Evolutionary conservation across 2,329 filamentous ascomycete genomes (phyloP).

Genomic region (Calycina herbarum): DNA sequence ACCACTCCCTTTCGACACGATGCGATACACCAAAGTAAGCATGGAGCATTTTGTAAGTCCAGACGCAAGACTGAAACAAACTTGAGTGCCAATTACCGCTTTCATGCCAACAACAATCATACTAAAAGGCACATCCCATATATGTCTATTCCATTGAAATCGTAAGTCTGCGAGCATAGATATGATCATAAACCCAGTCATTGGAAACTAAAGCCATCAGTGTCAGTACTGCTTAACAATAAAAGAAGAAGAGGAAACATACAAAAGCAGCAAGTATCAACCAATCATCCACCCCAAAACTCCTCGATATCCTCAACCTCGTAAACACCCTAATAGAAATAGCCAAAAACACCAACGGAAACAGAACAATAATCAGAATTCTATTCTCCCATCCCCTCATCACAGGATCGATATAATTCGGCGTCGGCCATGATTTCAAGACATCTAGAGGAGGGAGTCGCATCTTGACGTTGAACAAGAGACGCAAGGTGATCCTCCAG

Average conservation of each 20-base stretch:
- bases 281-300: constrained; percentile 48
- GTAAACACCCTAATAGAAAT: constrained; percentile 48
- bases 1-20: constrained; percentile 39
- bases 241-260: constrained; percentile 13
- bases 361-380: constrained; percentile 43
- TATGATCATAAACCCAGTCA: constrained; percentile 39
- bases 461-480: constrained; percentile 31
- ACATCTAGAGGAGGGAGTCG: constrained; percentile 44
- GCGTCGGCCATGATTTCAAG: constrained; percentile 45
- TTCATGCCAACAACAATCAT: constrained; percentile 39
- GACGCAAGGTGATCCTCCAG: not conserved
- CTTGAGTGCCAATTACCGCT: constrained; percentile 40
- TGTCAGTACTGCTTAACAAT: not conserved
- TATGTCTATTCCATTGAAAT: constrained; percentile 42
- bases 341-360: constrained; percentile 42
- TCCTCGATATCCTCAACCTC: constrained; percentile 45
- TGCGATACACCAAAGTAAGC: constrained; percentile 35
- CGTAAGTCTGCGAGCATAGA: constrained; percentile 38
- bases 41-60: constrained; percentile 42
- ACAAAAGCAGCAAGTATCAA: constrained; percentile 46
- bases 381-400: constrained; percentile 46
- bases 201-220: constrained; percentile 32
- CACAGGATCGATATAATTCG: constrained; percentile 48
- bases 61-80: constrained; percentile 40
- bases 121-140: constrained; percentile 42